Conservation (phyloP, 2,329 filamentous ascomycete species). For the Rachicladosporium sp. region DNA sequence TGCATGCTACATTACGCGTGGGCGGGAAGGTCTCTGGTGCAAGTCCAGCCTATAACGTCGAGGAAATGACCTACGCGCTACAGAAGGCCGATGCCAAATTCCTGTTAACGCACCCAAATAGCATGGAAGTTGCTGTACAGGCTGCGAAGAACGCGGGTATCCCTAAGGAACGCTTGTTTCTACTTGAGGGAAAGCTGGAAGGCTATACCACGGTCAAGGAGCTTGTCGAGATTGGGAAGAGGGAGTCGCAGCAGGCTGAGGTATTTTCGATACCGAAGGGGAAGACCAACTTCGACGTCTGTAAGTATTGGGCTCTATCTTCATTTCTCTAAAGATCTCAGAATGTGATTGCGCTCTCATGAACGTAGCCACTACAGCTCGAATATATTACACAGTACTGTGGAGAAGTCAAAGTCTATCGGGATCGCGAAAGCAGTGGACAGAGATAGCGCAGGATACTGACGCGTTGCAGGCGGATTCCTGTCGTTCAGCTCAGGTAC, state of each 20-base stretch:
- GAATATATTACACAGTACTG: too few species aligned
- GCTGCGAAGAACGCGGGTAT: conserved; percentile 45
- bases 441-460: not conserved
- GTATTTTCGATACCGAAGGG: conserved; percentile 39
- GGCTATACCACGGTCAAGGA: conserved; percentile 39
- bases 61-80: conserved; percentile 56
- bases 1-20: conserved; percentile 43
- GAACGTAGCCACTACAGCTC: too few species aligned
- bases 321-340: too few species aligned
- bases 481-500: conserved; percentile 40
- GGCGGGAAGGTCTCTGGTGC: conserved; percentile 50
- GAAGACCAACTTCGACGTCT: conserved; percentile 45
- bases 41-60: conserved; percentile 52
- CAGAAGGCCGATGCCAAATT: conserved; percentile 45
- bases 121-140: conserved; percentile 41
- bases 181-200: conserved; percentile 42
- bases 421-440: too few species aligned
- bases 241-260: conserved; percentile 31
- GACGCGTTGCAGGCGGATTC: conserved; percentile 25
- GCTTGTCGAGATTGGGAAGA: conserved; percentile 31
- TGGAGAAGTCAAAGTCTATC: too few species aligned
- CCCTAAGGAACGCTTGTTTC: conserved; percentile 38
- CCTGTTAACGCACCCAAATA: conserved; percentile 44
- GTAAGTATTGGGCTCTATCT: conserved; percentile 13
- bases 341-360: too few species aligned